Evolutionary conservation across 148 eudicot species (phyloP).

Genomic region (Diospyros lotus): DNA sequence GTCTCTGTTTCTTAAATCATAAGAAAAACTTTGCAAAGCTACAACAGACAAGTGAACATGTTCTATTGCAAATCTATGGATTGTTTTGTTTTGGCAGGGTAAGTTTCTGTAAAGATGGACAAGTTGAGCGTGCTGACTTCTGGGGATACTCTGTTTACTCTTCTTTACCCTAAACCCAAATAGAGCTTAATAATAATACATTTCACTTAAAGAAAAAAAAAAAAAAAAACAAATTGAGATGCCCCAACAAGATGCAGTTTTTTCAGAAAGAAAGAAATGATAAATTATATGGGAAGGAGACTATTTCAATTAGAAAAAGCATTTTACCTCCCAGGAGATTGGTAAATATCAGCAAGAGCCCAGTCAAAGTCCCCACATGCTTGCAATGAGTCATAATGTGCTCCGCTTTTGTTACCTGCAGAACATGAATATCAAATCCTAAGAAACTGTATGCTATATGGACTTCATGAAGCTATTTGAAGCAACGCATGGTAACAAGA

Average conservation of each 20-base stretch:
- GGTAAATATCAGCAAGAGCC: slow-evolving; percentile 6
- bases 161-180: too few relatives aligned
- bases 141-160: too few relatives aligned
- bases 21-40: too few relatives aligned
- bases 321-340: neutral
- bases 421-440: neutral
- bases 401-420: neutral
- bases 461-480: neutral
- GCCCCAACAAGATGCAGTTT: neutral
- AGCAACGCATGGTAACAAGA: neutral
- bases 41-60: too few relatives aligned
- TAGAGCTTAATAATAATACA: too few relatives aligned
- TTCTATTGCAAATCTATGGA: too few relatives aligned
- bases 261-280: neutral
- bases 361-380: slow-evolving; percentile 5
- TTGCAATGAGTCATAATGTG: neutral
- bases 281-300: neutral
- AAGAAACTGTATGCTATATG: neutral
- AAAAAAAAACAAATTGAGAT: neutral
- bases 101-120: too few relatives aligned
- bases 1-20: too few relatives aligned
- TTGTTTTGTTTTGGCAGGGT: too few relatives aligned
- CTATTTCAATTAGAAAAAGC: neutral
- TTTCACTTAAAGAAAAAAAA: too few relatives aligned
- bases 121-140: too few relatives aligned